Base-by-base conservation (phyloP, 2,329 filamentous ascomycete species). In the Venturia nashicola region DNA sequence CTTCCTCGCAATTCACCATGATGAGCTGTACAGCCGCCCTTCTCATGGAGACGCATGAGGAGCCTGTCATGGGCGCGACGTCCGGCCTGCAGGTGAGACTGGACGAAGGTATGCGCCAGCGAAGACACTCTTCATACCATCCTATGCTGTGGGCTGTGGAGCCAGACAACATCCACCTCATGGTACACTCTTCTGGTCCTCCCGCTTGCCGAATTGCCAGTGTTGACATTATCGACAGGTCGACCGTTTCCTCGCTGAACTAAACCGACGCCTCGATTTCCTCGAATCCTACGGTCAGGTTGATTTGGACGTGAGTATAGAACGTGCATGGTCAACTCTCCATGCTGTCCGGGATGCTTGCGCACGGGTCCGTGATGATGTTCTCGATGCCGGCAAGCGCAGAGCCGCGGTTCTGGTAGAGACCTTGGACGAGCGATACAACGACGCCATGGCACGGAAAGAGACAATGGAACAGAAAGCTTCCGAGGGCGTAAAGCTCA, bases 401-500 rank as follows among this genome's bases (percentile, higher is more conserved):
- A 84, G 91, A 66, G 86, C 95, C 65, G 89, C 90, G 67, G 85
- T 97, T 65, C 87, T 97, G 78, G 91, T 99, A 42, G 93, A 97
- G 70, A 96, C 91, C 0, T 79, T 99, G 16, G 94, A 99, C 74
- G 82, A 83, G 36, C 83, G 90, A 67, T 99, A 97, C 75, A 87
- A 95, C 67, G 90, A 94, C 69, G 91, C 89, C 0, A 77, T 99
- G 67, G 87, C 84, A 18, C 89, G 89, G 2, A 91, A 92, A 67
- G 92, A 90, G 72, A 92, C 91, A 0, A 77, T 97, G 69, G 91
- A 94, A 71, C 91, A 96, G 70, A 97, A 97, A 77, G 91, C 93
- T 3, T 85, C 90, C 66, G 87, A 93, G 43, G 90, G 91, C 5
- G 87, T 99, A 67, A 87, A 90, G 66, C 78, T 97, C 67, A 87